phyloP scores from a whole-genome alignment of 2,329 filamentous ascomycete genomes.

The Colletotrichum lini region DNA sequence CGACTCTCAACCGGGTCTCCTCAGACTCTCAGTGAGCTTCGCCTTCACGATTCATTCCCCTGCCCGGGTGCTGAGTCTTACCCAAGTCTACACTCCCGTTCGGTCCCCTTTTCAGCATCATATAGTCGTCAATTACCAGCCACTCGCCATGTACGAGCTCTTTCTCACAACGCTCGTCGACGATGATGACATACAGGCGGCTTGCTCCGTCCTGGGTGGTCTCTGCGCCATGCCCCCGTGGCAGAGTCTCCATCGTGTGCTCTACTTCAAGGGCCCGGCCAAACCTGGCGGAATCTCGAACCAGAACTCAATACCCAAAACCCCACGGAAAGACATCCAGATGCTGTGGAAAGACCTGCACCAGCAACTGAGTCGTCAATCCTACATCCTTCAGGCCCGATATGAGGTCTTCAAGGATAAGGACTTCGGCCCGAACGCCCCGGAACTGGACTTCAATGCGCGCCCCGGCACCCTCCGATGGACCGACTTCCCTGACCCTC shows the following conservation, averaged over 20 bases:
- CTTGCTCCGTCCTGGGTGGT: conserved; percentile 69
- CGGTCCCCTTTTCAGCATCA: background rate
- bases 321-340: conserved; percentile 50
- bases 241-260: conserved; percentile 63
- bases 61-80: too few species aligned
- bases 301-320: conserved; percentile 48
- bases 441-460: conserved; percentile 57
- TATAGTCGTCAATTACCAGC: conserved; percentile 46
- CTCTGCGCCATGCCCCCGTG: conserved; percentile 70
- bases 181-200: conserved; percentile 63
- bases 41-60: background rate
- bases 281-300: conserved; percentile 63
- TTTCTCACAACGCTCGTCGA: conserved; percentile 70
- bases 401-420: conserved; percentile 66
- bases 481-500: conserved; percentile 73
- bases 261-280: conserved; percentile 67
- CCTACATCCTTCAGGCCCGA: conserved; percentile 69
- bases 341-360: conserved; percentile 68
- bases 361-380: conserved; percentile 68
- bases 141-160: conserved; percentile 68
- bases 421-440: conserved; percentile 59
- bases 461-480: conserved; percentile 67
- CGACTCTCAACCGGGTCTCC: background rate
- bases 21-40: background rate
- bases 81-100: background rate